phyloP scores from a whole-genome alignment of 2,329 filamentous ascomycete species.

The Sarocladium oryzae region DNA sequence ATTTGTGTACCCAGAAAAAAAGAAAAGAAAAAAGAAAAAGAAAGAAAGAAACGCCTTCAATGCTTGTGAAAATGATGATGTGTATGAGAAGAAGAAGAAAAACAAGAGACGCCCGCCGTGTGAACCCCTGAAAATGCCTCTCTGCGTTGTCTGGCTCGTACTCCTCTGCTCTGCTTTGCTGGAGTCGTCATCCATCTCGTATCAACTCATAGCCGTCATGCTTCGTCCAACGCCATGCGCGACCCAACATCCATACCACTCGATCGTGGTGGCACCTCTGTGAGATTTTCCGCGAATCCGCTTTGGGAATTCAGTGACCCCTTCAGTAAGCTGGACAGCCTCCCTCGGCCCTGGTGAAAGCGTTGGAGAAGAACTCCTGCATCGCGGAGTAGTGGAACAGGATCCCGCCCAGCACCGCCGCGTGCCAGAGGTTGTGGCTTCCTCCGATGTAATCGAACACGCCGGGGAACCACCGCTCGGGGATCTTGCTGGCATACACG shows the following conservation, averaged over 20 bases:
- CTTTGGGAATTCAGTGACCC: background rate
- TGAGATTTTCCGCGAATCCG: too few relatives aligned
- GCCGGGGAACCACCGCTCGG: slow-evolving; percentile 87
- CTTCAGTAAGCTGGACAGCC: slow-evolving; percentile 49
- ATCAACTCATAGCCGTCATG: too few relatives aligned
- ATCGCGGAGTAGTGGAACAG: slow-evolving; percentile 96
- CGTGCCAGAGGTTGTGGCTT: slow-evolving; percentile 96
- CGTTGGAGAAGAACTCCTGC: slow-evolving; percentile 84
- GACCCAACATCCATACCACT: background rate
- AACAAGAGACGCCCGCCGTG: slow-evolving; percentile 6
- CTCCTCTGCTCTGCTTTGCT: background rate
- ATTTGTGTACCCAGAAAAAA: background rate
- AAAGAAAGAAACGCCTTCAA: background rate
- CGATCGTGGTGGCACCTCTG: too few relatives aligned
- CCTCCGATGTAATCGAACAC: slow-evolving; percentile 93
- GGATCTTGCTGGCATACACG: slow-evolving; percentile 86
- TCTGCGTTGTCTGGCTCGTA: too few relatives aligned
- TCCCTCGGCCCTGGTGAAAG: slow-evolving; percentile 61
- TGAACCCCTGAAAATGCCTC: background rate
- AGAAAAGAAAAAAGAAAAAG: too few relatives aligned
- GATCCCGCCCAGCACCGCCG: slow-evolving; percentile 90
- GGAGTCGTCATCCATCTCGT: background rate
- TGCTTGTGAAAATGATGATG: slow-evolving; percentile 3
- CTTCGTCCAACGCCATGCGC: background rate
- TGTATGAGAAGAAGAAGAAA: too few relatives aligned